phyloP scores from a whole-genome alignment of 106 monocot genomes.

The Gastrodia elata region DNA sequence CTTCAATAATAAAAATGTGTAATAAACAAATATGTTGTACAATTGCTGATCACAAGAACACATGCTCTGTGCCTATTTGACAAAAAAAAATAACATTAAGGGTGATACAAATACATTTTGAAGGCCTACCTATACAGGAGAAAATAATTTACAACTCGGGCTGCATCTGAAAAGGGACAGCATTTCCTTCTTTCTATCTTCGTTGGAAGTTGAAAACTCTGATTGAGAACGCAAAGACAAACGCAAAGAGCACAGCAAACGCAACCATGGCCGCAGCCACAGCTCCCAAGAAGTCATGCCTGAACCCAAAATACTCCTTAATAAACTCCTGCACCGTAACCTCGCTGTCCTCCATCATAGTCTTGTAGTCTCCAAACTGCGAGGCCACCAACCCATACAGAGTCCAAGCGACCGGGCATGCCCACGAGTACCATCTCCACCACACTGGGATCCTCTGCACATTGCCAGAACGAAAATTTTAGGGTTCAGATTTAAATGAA shows the following conservation, averaged over 20 bases:
- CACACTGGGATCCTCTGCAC: constrained; percentile 26
- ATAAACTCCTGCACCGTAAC: constrained; percentile 6
- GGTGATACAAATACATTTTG: too few species aligned
- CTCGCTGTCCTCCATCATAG: background rate
- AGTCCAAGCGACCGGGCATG: constrained; percentile 24
- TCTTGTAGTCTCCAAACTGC: constrained; percentile 17
- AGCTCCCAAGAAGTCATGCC: constrained; percentile 17
- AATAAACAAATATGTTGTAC: background rate
- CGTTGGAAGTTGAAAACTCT: constrained; percentile 28
- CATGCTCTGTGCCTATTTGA: background rate
- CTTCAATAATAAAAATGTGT: too few species aligned
- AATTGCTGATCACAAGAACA: background rate
- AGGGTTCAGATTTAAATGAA: background rate
- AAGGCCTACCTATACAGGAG: background rate
- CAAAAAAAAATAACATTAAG: background rate
- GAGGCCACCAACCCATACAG: constrained; percentile 18
- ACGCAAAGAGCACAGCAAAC: constrained; percentile 19
- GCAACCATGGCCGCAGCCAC: constrained; percentile 15
- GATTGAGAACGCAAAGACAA: constrained; percentile 21
- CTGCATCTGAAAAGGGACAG: background rate
- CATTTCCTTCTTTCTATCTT: constrained; percentile 2
- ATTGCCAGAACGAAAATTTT: background rate
- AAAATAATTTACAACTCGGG: background rate
- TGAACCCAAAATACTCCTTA: constrained; percentile 16
- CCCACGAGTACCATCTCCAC: constrained; percentile 29